phyloP scores from a whole-genome alignment of 2,329 filamentous ascomycete species.

The Calonectria fujianensis region DNA sequence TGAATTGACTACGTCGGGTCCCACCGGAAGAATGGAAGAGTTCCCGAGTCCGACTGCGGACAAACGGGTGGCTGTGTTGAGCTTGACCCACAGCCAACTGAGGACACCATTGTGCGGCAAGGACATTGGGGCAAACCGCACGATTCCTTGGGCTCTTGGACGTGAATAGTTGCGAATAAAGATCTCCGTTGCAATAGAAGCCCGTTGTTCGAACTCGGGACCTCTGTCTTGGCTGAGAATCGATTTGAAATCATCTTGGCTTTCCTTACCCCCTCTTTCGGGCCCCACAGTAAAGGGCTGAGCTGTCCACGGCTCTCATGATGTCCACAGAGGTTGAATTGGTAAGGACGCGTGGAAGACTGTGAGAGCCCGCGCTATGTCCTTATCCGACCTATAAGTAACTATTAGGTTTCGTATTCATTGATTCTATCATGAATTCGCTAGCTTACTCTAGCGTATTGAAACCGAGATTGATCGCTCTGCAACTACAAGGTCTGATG shows the following conservation, averaged over 20 bases:
- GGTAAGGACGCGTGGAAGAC: background rate
- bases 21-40: background rate
- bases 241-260: too few relatives aligned
- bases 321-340: background rate
- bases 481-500: background rate
- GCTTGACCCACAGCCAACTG: background rate
- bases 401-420: background rate
- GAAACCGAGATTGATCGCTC: background rate
- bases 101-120: background rate
- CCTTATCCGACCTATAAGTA: background rate
- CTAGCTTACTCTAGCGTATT: too few relatives aligned
- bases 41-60: background rate
- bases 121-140: background rate
- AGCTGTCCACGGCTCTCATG: background rate
- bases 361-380: background rate
- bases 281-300: background rate
- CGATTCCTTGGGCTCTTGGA: background rate
- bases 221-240: background rate
- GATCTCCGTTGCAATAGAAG: background rate
- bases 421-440: background rate
- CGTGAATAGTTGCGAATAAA: background rate
- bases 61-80: background rate
- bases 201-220: background rate
- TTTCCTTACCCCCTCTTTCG: background rate
- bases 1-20: background rate